Evolutionary conservation across 2,329 filamentous ascomycete genomes (phyloP).

Genomic region (Aplosporella prunicola): DNA sequence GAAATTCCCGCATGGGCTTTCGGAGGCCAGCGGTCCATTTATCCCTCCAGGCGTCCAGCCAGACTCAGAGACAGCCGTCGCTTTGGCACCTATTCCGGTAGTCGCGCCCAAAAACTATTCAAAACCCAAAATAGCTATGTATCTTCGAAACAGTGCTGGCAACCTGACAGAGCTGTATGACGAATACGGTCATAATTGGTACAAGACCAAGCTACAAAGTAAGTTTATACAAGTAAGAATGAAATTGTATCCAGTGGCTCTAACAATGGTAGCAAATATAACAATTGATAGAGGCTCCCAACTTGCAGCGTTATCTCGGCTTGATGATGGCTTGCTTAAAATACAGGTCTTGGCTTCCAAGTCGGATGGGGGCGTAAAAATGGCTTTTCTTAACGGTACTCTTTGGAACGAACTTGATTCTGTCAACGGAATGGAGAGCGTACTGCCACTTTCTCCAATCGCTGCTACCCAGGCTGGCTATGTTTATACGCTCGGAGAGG

Average conservation of each 20-base stretch:
- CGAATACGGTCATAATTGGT: too few relatives aligned
- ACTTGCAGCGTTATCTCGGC: not conserved
- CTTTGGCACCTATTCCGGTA: not conserved
- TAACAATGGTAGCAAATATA: not conserved
- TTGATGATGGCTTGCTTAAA: not conserved
- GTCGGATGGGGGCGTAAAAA: conserved; percentile 1
- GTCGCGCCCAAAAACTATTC: not conserved
- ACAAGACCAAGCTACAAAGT: too few relatives aligned
- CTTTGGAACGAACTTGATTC: not conserved
- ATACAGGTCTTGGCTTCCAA: conserved; percentile 2
- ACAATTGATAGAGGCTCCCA: not conserved
- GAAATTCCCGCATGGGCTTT: too few relatives aligned
- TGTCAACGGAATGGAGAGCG: conserved; percentile 1
- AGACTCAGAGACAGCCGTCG: too few relatives aligned
- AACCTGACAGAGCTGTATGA: not conserved
- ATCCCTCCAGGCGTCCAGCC: too few relatives aligned
- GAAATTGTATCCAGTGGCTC: too few relatives aligned
- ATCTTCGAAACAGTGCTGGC: not conserved
- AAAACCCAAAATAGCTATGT: not conserved
- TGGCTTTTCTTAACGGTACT: conserved; percentile 4
- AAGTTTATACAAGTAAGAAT: too few relatives aligned
- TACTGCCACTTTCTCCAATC: conserved; percentile 1
- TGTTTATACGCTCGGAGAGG: conserved; percentile 2
- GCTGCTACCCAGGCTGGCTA: conserved; percentile 2
- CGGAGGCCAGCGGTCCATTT: too few relatives aligned